A percentile compares a stretch with the other conserved stretches of the same genome.
These are phyloP conservation scores for Vanderwaltozyma yarrowii DNA, from an alignment of 805 yeast genomes.

Conservation along the genomic window DNA sequence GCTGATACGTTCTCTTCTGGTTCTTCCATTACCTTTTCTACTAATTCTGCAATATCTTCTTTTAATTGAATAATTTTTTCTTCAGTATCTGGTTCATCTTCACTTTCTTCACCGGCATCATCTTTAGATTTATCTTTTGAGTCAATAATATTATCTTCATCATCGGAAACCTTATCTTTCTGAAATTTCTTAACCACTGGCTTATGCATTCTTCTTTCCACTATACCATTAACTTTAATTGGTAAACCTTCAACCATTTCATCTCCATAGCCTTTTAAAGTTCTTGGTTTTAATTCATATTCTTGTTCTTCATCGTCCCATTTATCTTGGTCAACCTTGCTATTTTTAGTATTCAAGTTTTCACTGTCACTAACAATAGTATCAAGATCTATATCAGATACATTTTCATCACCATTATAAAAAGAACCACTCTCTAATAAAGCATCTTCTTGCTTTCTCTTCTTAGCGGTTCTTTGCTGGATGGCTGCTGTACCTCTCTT, in stretches of 20 bases:
- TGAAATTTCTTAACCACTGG: slow-evolving; percentile 8
- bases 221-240: slow-evolving; percentile 62
- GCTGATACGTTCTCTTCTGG: slow-evolving; percentile 75
- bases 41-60: slow-evolving; percentile 76
- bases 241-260: slow-evolving; percentile 63
- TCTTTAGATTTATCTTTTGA: slow-evolving; percentile 11
- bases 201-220: slow-evolving; percentile 51
- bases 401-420: slow-evolving; percentile 15
- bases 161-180: slow-evolving; percentile 9
- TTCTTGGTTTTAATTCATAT: slow-evolving; percentile 67
- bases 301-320: slow-evolving; percentile 70
- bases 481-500: slow-evolving; percentile 22
- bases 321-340: too few relatives aligned
- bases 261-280: slow-evolving; percentile 31
- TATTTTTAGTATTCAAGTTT: slow-evolving; percentile 57
- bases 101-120: slow-evolving; percentile 16
- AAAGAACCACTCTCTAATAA: slow-evolving; percentile 18
- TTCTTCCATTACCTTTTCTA: slow-evolving; percentile 68
- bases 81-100: slow-evolving; percentile 37
- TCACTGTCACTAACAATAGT: slow-evolving; percentile 8
- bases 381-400: neutral
- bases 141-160: slow-evolving; percentile 1
- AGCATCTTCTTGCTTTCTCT: slow-evolving; percentile 25
- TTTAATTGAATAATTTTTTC: slow-evolving; percentile 53
- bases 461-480: slow-evolving; percentile 22